A percentile compares a stretch with the other conserved stretches of the same genome.
Conservation (phyloP, 768 basidiomycete species). For the Dioszegia aurantiaca region DNA sequence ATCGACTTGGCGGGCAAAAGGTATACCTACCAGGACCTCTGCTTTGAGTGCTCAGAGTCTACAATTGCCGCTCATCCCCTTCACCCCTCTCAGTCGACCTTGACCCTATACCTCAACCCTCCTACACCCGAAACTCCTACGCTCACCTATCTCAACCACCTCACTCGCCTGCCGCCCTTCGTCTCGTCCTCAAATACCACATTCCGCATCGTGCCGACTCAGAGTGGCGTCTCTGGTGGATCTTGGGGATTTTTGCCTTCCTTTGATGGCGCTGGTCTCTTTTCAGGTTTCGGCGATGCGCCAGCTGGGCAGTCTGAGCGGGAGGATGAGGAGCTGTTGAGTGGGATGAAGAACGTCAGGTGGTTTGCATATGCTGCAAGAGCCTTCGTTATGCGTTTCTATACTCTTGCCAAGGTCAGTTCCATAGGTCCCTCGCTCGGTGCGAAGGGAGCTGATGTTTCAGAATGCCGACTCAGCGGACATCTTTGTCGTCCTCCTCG, state of each 20-base stretch:
- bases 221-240: slow-evolving; percentile 11
- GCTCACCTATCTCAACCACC: slow-evolving; percentile 59
- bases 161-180: slow-evolving; percentile 32
- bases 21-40: slow-evolving; percentile 44
- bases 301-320: slow-evolving; percentile 59
- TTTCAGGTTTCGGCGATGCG: slow-evolving; percentile 39
- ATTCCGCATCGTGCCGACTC: slow-evolving; percentile 26
- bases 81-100: slow-evolving; percentile 35
- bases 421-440: background rate
- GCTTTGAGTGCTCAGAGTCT: slow-evolving; percentile 38
- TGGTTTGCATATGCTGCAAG: slow-evolving; percentile 87
- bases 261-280: slow-evolving; percentile 42
- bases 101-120: slow-evolving; percentile 42
- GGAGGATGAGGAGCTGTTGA: slow-evolving; percentile 61
- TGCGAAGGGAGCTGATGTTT: slow-evolving; percentile 9
- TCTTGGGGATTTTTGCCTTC: slow-evolving; percentile 42
- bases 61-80: slow-evolving; percentile 32
- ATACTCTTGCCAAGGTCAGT: slow-evolving; percentile 73
- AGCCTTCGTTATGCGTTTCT: slow-evolving; percentile 74
- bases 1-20: slow-evolving; percentile 32
- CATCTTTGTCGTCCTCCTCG: slow-evolving; percentile 87
- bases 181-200: slow-evolving; percentile 30
- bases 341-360: slow-evolving; percentile 72
- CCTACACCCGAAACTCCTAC: slow-evolving; percentile 40
- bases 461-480: slow-evolving; percentile 93